Percentiles rank a stretch among this genome's conserved stretches.
These are phyloP conservation scores for Fusarium tjaetaba DNA, from an alignment of 2,329 filamentous ascomycete species.

Conservation along the genomic window DNA sequence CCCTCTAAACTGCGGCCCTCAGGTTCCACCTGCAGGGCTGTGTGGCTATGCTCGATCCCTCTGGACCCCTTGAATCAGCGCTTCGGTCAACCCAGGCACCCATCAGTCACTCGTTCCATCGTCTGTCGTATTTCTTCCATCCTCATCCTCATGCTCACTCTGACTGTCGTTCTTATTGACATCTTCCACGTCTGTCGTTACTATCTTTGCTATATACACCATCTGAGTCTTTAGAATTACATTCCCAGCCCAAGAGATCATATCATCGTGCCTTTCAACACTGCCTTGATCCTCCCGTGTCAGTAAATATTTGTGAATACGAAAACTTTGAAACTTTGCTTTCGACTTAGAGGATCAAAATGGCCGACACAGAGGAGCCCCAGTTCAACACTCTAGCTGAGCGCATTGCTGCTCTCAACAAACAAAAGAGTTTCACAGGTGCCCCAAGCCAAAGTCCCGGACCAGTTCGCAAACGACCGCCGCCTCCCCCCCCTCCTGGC, in stretches of 20 bases:
- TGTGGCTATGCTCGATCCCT: slow-evolving; percentile 36
- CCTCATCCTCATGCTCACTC: neutral
- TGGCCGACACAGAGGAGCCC: slow-evolving; percentile 71
- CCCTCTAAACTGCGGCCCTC: slow-evolving; percentile 27
- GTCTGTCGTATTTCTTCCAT: neutral
- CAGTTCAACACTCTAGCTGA: slow-evolving; percentile 69
- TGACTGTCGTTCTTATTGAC: slow-evolving; percentile 3
- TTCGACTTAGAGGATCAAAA: slow-evolving; percentile 42
- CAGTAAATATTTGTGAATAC: neutral
- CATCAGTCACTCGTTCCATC: slow-evolving; percentile 13
- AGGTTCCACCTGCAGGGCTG: slow-evolving; percentile 42
- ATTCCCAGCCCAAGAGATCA: neutral
- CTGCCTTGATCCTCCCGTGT: neutral
- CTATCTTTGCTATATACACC: neutral
- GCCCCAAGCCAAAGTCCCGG: slow-evolving; percentile 47
- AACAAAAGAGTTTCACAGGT: slow-evolving; percentile 67
- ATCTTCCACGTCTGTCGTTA: slow-evolving; percentile 18
- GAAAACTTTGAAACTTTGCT: neutral
- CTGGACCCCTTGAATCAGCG: slow-evolving; percentile 33
- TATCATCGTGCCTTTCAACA: neutral
- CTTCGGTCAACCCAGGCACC: slow-evolving; percentile 16
- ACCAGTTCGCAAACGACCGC: slow-evolving; percentile 55
- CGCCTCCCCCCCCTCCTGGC: slow-evolving; percentile 53
- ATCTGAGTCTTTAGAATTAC: neutral
- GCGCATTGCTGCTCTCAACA: slow-evolving; percentile 71